Base-by-base conservation (phyloP, 2,329 filamentous ascomycete genomes). In the Fusarium heterosporum region DNA sequence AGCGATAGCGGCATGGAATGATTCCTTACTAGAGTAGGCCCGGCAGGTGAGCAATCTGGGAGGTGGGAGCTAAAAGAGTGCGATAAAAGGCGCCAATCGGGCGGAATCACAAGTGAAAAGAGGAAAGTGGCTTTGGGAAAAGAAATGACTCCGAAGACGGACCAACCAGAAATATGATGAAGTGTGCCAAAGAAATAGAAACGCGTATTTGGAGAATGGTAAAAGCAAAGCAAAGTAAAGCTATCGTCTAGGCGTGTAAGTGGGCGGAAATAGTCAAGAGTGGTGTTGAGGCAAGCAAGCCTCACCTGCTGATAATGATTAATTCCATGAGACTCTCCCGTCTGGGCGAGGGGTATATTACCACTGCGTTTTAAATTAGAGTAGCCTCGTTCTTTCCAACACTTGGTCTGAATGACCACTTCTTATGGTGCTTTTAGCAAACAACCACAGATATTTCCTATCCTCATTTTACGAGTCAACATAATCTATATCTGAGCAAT, bases 81-180 rank as follows among this genome's bases (percentile, higher is more conserved):
- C 38, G 58, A 64, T 54, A 55, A 32, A 46, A 32, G 41, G 53
- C 46, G 45, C 59, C 64, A 61, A 57, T 54, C 64, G 61, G 29
- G 49, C 59, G 55, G 42, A 51, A 68, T 17, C 48, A 45, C 46
- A 64, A 42, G 49, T 29, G 48, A 63, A 64, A 65, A 53, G 50
- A 41, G 47, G 47, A 52, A 55, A 55, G 54, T 50, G 48, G 49
- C 30, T 42, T 34, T 29, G 13, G n/a, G 30, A 30, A 11, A 29
- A 47, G 47, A 54, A 55, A 52, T 41, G 48, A 46, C 38, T 54
- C 22, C 22, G 28, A 34, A 19, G 43, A 16, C 36, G 42, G 29
- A 32, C 56, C 57, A 43, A 30, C 22, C 22, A 17, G 11, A 55
- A 19, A 8, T 8, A n/a, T 22, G 22, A 28, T 4, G 38, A 25